A percentile compares a stretch with the other conserved stretches of the same genome.
phyloP scores from a whole-genome alignment of 208 protist species.

The Spongospora subterranea region DNA sequence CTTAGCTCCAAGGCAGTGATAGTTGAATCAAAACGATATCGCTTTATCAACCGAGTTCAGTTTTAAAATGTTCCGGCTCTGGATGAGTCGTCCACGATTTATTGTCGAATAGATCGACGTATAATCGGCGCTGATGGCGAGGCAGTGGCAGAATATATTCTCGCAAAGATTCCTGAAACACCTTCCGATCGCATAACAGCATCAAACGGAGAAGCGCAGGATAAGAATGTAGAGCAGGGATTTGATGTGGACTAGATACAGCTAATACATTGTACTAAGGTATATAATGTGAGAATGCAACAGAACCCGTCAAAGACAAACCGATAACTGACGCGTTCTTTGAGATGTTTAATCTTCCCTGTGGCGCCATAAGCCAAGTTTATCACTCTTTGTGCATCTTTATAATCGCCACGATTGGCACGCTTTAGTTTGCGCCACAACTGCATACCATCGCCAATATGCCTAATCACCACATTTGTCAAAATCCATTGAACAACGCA shows the following conservation, averaged over 20 bases:
- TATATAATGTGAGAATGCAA: background rate
- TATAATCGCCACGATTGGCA: background rate
- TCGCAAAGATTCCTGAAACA: background rate
- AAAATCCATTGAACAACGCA: background rate
- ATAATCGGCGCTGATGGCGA: background rate
- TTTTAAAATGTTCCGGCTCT: background rate
- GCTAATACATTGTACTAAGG: background rate
- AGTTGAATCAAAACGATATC: background rate
- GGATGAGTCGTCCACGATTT: background rate
- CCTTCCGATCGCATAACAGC: background rate
- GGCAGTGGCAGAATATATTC: background rate
- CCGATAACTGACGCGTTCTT: background rate
- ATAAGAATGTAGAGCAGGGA: background rate
- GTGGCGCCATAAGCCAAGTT: slow-evolving; percentile 18
- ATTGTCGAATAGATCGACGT: background rate
- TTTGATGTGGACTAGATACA: background rate
- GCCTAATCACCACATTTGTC: background rate
- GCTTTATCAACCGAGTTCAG: background rate
- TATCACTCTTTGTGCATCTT: slow-evolving; percentile 8
- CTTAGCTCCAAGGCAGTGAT: too few relatives aligned
- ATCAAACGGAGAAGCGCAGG: slow-evolving; percentile 2
- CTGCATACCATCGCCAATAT: slow-evolving; percentile 9
- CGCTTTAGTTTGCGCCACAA: background rate
- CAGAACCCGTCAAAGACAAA: background rate
- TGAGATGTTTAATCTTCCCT: slow-evolving; percentile 1